Evolutionary conservation across 192 early-diverging fungal species (phyloP).

Genomic region (Backusella sp.): DNA sequence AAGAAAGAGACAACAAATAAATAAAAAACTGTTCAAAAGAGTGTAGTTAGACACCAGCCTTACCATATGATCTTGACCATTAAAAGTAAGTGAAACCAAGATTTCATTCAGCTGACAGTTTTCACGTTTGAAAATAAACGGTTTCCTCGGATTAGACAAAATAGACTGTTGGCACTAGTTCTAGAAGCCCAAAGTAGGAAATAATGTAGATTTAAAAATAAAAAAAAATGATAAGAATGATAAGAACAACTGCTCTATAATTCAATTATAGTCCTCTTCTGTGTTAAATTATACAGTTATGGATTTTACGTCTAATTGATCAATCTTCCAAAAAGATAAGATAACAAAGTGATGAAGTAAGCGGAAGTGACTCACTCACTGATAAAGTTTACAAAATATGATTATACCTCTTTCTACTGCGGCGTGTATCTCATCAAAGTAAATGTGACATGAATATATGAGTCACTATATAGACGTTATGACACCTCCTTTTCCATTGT

Average conservation of each 20-base stretch:
- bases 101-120: background rate
- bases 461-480: background rate
- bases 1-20: background rate
- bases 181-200: background rate
- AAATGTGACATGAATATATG: background rate
- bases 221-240: background rate
- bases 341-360: background rate
- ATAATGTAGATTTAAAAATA: background rate
- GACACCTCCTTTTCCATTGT: background rate
- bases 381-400: background rate
- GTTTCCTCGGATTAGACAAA: background rate
- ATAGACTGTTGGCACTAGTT: background rate
- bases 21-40: background rate
- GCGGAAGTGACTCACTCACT: background rate
- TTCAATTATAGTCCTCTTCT: background rate
- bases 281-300: background rate
- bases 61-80: background rate
- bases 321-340: background rate
- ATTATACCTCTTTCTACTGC: background rate
- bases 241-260: background rate
- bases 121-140: background rate
- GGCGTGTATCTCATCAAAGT: background rate
- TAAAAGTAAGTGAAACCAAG: background rate
- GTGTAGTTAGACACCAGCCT: background rate
- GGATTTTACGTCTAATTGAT: background rate